Percentiles rank a stretch among this genome's conserved stretches.
Evolutionary conservation across 2,329 filamentous ascomycete species (phyloP).

Genomic region (Byssothecium circinans): DNA sequence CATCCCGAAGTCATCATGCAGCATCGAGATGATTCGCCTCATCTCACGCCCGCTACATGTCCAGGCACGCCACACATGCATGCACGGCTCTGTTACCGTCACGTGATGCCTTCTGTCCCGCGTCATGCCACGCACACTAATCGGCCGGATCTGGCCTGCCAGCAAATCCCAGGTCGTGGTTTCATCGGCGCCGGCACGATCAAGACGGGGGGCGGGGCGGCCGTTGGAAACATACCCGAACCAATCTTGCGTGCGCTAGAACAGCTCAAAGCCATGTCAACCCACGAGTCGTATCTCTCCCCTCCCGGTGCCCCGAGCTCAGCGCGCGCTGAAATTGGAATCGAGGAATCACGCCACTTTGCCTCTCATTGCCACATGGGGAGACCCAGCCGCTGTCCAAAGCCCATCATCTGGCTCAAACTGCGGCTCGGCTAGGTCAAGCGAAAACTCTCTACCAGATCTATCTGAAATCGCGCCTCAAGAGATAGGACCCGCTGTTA

Average conservation of each 20-base stretch:
- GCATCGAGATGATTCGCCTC: too few relatives aligned
- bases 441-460: constrained; percentile 13
- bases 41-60: too few relatives aligned
- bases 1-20: neutral
- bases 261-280: too few relatives aligned
- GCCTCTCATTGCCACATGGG: constrained; percentile 10
- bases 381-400: neutral
- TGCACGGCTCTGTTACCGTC: too few relatives aligned
- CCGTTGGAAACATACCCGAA: neutral
- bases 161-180: neutral
- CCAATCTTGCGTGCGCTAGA: neutral
- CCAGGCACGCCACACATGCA: too few relatives aligned
- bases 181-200: constrained; percentile 1
- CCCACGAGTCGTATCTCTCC: neutral
- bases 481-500: neutral
- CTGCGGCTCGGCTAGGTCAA: too few relatives aligned
- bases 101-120: neutral
- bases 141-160: neutral
- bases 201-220: neutral
- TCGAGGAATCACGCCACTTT: constrained; percentile 14
- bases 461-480: neutral
- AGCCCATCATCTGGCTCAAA: too few relatives aligned
- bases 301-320: neutral
- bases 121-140: neutral
- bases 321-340: neutral